These are phyloP conservation scores for Diaporthe destruens DNA, from an alignment of 2,329 filamentous ascomycete genomes.

Conservation along the genomic window DNA sequence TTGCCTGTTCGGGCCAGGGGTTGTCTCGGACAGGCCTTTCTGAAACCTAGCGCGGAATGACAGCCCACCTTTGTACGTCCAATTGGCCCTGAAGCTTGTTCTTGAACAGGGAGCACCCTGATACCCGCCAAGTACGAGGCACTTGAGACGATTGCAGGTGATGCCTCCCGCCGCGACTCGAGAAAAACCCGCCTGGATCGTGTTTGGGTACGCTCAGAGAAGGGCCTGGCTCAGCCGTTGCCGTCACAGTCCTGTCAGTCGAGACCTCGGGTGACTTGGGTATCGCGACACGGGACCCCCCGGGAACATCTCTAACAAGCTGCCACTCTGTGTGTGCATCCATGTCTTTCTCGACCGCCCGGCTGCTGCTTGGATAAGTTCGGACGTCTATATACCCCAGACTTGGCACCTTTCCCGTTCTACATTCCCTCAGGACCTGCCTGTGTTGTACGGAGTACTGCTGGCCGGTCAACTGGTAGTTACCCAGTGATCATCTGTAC, in stretches of 20 bases:
- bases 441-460: background rate
- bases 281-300: slow-evolving; percentile 18
- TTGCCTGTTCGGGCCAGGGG: background rate
- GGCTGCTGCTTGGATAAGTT: background rate
- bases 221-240: slow-evolving; percentile 5
- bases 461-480: background rate
- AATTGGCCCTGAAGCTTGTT: slow-evolving; percentile 4
- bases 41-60: slow-evolving; percentile 28
- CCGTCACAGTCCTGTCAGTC: background rate
- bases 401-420: slow-evolving; percentile 13
- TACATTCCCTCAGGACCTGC: background rate
- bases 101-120: slow-evolving; percentile 1
- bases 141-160: slow-evolving; percentile 23
- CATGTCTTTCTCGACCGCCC: background rate
- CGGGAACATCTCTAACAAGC: background rate
- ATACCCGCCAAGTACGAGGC: background rate
- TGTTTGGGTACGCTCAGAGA: slow-evolving; percentile 5
- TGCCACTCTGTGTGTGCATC: background rate
- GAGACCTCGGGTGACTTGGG: background rate
- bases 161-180: background rate
- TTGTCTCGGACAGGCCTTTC: slow-evolving; percentile 24
- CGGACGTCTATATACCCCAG: slow-evolving; percentile 23
- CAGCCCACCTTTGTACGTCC: slow-evolving; percentile 20
- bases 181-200: background rate
- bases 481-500: background rate